Base-by-base conservation (phyloP, 306 rosid genomes). In the Neltuma alba region DNA sequence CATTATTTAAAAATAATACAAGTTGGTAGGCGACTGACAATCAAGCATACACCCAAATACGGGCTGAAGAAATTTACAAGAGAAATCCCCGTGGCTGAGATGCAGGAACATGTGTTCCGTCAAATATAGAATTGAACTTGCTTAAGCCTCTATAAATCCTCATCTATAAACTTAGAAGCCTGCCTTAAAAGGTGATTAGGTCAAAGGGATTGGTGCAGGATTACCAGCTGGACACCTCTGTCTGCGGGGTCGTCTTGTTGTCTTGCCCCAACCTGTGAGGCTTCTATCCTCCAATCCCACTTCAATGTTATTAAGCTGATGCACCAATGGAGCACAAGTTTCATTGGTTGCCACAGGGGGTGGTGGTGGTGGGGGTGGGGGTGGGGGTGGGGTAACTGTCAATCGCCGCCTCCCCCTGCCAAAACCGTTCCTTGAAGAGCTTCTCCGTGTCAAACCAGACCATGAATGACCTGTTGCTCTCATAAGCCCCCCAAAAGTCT, bases 211-310 rank as follows among this genome's bases (percentile, higher is more conserved):
- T 9, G 89, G 52, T 2, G 90, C 79, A 83, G 86, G 89, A 81
- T 85, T 90, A 60, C 92, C 93, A 55, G 98, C 94, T 9, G 96
- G 92, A 72, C 86, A 89, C 89, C 99, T 89, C 74, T 93, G 98
- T 82, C 99, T 64, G 1, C 99, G 98, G 55, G 99, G 97, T 81
- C 99, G 83, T 83, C 99, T 86, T n/a, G 97, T 90, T 69, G 98
- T 93, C 84, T 91, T 95, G 60, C 99, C 98, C 99, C 98, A 95
- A 83, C 99, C 94, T 11, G 97, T 86, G 80, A 93, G 87, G 93
- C 94, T 95, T 78, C 93, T 88, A 80, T 95, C 98, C 77, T 95
- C 99, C 89, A 89, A 86, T 66, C 88, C 96, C 74, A 89, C 82
- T 76, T 92, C 97, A 42, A 89, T 88, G 61, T 75, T 88, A 82